Percentiles rank a stretch among this genome's conserved stretches.
These are phyloP conservation scores for Sporisorium graminicola DNA, from an alignment of 1,284 basidiomycete genomes.

Conservation along the genomic window DNA sequence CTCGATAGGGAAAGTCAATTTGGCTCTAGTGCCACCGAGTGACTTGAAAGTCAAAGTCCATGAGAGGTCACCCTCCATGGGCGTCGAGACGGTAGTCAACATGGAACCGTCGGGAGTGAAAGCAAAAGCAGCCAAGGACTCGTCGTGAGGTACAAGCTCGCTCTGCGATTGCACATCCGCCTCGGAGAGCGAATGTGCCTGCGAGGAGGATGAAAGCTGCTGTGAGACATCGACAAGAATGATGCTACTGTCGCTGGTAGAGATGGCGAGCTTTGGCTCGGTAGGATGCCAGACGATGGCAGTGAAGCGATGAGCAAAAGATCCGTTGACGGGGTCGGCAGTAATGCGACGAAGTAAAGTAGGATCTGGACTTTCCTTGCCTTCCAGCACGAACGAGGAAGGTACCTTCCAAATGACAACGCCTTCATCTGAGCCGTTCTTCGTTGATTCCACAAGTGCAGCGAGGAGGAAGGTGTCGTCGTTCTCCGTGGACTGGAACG, in stretches of 20 bases:
- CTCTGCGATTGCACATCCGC: conserved; percentile 12
- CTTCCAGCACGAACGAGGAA: conserved; percentile 21
- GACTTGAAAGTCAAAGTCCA: conserved; percentile 26
- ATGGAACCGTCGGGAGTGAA: conserved; percentile 34
- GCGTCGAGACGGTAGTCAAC: conserved; percentile 30
- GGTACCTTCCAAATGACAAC: conserved; percentile 30
- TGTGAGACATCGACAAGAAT: conserved; percentile 24
- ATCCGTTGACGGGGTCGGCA: conserved; percentile 21
- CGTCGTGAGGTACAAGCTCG: conserved; percentile 17
- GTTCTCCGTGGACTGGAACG: conserved; percentile 14
- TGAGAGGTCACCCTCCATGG: conserved; percentile 14
- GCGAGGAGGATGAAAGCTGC: conserved; percentile 24
- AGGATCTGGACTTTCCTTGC: conserved; percentile 10
- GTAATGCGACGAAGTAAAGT: conserved; percentile 17
- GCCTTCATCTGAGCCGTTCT: conserved; percentile 18
- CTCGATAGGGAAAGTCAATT: conserved; percentile 17
- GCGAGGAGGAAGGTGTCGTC: conserved; percentile 19
- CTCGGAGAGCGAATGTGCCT: conserved; percentile 15
- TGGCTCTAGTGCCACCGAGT: background rate
- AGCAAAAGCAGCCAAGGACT: conserved; percentile 22
- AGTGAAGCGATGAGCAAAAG: conserved; percentile 27
- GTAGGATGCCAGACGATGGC: conserved; percentile 31
- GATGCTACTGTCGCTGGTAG: conserved; percentile 34
- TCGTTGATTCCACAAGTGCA: conserved; percentile 24
- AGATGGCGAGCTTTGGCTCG: conserved; percentile 31